A percentile compares a stretch with the other conserved stretches of the same genome.
Evolutionary conservation across 2,329 filamentous ascomycete species (phyloP).

Genomic region (Salinomyces thailandicus): DNA sequence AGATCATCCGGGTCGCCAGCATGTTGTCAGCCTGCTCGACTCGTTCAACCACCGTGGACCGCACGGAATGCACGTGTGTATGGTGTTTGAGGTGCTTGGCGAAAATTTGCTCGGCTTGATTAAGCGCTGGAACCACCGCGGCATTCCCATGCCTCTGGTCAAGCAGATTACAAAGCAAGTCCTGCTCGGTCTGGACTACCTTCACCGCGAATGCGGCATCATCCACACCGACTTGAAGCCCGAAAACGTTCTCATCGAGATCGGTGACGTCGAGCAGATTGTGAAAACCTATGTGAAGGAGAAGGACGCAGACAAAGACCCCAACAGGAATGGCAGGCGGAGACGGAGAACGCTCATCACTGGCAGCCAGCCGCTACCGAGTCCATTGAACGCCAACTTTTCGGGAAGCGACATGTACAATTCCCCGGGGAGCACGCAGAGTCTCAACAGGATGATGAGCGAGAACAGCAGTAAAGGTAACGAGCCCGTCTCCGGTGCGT

Average conservation of each 20-base stretch:
- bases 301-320: constrained; percentile 62
- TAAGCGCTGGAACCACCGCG: constrained; percentile 96
- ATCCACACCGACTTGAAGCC: constrained; percentile 97
- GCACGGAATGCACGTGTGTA: constrained; percentile 93
- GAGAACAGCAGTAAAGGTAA: constrained; percentile 55
- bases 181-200: constrained; percentile 84
- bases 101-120: constrained; percentile 92
- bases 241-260: constrained; percentile 97
- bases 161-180: constrained; percentile 99
- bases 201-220: constrained; percentile 96
- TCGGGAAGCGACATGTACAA: constrained; percentile 61
- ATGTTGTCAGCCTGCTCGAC: constrained; percentile 91
- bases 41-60: constrained; percentile 97
- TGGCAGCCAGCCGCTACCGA: constrained; percentile 89
- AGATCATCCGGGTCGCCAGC: constrained; percentile 82
- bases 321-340: constrained; percentile 82
- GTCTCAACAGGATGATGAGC: constrained; percentile 73
- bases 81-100: constrained; percentile 97
- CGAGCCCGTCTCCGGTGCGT: constrained; percentile 33
- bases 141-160: constrained; percentile 90
- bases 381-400: constrained; percentile 86
- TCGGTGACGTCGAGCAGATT: constrained; percentile 96
- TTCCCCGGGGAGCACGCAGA: constrained; percentile 52
- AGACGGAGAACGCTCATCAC: constrained; percentile 90
- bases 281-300: constrained; percentile 92